Evolutionary conservation across 179 eudicot genomes (phyloP).

Genomic region (Sideroxylon spinosum): DNA sequence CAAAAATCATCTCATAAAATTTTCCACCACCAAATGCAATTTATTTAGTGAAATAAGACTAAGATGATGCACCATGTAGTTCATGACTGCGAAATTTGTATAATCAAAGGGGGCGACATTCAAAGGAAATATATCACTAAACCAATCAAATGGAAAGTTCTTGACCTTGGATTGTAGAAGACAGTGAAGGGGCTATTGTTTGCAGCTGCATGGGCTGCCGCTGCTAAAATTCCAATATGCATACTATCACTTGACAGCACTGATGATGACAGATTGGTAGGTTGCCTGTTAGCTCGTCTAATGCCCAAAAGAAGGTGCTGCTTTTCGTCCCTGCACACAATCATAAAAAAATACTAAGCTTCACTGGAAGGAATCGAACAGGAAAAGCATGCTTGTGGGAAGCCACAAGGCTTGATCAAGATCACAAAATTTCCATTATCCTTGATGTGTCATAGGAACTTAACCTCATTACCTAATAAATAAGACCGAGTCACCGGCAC

Average conservation of each 20-base stretch:
- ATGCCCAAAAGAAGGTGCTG: conserved; percentile 89
- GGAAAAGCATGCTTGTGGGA: background rate
- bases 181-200: conserved; percentile 95
- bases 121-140: background rate
- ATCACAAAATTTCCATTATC: background rate
- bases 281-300: conserved; percentile 90
- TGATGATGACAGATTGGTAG: conserved; percentile 76
- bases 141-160: conserved; percentile 1
- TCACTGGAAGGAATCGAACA: background rate
- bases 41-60: background rate
- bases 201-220: conserved; percentile 98
- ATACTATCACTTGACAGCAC: conserved; percentile 96
- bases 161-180: conserved; percentile 84
- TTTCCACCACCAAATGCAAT: background rate
- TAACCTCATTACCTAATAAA: conserved; percentile 62
- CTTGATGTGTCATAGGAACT: background rate
- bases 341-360: conserved; percentile 3
- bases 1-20: conserved; percentile 3
- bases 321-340: conserved; percentile 69
- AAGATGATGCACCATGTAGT: background rate
- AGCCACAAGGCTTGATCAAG: background rate
- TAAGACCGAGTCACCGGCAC: conserved; percentile 88
- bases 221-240: conserved; percentile 97
- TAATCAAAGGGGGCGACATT: background rate
- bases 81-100: background rate